A percentile compares a stretch with the other conserved stretches of the same genome.
These are phyloP conservation scores for Candida buenavistaensis DNA, from an alignment of 1,139 yeast species.

Conservation along the genomic window DNA sequence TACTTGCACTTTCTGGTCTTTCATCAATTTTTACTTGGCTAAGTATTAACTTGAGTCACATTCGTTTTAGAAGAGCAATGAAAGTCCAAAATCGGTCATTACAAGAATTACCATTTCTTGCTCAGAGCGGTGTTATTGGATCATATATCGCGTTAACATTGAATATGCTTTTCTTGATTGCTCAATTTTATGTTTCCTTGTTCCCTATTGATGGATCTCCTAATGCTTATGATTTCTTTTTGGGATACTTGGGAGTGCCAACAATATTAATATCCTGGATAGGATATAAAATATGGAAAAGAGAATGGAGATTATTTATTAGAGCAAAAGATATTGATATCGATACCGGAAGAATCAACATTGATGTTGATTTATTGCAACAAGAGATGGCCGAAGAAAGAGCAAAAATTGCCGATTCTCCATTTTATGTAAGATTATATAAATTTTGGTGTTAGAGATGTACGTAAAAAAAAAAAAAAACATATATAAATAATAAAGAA, in stretches of 20 bases:
- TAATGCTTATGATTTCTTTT: constrained; percentile 35
- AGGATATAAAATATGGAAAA: constrained; percentile 39
- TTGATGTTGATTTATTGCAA: constrained; percentile 41
- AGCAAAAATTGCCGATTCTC: constrained; percentile 31
- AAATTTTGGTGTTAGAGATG: constrained; percentile 35
- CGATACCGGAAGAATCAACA: constrained; percentile 41
- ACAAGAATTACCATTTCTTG: constrained; percentile 37
- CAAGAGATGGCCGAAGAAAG: constrained; percentile 44
- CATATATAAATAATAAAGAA: too few species aligned
- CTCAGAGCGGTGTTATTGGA: constrained; percentile 41
- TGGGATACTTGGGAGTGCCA: constrained; percentile 38
- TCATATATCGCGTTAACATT: constrained; percentile 29
- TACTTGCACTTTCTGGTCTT: constrained; percentile 38
- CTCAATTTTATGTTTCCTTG: constrained; percentile 45
- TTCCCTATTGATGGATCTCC: constrained; percentile 39
- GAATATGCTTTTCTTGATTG: constrained; percentile 32
- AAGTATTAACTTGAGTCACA: constrained; percentile 32
- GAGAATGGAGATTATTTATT: constrained; percentile 32
- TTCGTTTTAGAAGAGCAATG: constrained; percentile 40
- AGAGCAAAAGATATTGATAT: constrained; percentile 40
- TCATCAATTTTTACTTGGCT: constrained; percentile 39
- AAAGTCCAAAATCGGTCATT: constrained; percentile 27
- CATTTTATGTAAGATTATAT: constrained; percentile 29
- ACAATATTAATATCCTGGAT: constrained; percentile 35
- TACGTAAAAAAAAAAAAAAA: neutral